Percentiles rank a stretch among this genome's conserved stretches.
phyloP scores from a whole-genome alignment of 2,329 filamentous ascomycete genomes.

The Thielaviopsis punctulata region DNA sequence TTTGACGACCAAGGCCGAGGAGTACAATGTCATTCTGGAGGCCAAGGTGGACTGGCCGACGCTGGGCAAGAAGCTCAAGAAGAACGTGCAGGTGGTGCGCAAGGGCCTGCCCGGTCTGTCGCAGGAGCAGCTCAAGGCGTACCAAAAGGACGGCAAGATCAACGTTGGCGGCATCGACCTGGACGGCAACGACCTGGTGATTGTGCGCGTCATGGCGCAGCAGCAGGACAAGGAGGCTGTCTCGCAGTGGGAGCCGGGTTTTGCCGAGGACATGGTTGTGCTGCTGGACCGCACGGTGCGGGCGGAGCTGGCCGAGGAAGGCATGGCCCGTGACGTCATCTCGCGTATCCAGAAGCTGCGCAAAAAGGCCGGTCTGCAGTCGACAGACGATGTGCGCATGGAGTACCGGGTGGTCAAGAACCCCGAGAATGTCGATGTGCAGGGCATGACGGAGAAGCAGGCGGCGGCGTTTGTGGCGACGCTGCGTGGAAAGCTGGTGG shows the following conservation, averaged over 20 bases:
- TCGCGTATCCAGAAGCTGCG: constrained; percentile 81
- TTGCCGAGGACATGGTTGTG: constrained; percentile 44
- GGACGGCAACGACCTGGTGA: constrained; percentile 58
- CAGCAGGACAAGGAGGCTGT: neutral
- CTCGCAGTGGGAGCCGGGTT: constrained; percentile 15
- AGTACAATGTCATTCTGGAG: constrained; percentile 71
- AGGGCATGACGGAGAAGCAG: constrained; percentile 52
- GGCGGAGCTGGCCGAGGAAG: constrained; percentile 74
- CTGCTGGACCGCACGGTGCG: constrained; percentile 75
- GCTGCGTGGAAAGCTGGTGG: constrained; percentile 56
- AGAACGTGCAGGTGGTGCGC: constrained; percentile 70
- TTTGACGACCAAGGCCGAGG: constrained; percentile 64
- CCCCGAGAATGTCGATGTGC: constrained; percentile 58
- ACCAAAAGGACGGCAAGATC: constrained; percentile 56
- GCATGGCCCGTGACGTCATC: constrained; percentile 79
- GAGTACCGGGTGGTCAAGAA: constrained; percentile 71
- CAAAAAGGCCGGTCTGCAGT: constrained; percentile 80
- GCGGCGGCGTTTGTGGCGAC: constrained; percentile 55
- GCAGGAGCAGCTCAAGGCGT: constrained; percentile 64
- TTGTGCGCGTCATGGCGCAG: constrained; percentile 13
- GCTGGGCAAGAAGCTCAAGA: constrained; percentile 82
- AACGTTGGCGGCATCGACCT: constrained; percentile 74
- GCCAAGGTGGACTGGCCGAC: constrained; percentile 74
- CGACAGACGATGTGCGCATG: constrained; percentile 92
- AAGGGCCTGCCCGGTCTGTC: constrained; percentile 61